These are phyloP conservation scores for Apostasia shenzhenica DNA, from an alignment of 106 monocot species.

Conservation along the genomic window DNA sequence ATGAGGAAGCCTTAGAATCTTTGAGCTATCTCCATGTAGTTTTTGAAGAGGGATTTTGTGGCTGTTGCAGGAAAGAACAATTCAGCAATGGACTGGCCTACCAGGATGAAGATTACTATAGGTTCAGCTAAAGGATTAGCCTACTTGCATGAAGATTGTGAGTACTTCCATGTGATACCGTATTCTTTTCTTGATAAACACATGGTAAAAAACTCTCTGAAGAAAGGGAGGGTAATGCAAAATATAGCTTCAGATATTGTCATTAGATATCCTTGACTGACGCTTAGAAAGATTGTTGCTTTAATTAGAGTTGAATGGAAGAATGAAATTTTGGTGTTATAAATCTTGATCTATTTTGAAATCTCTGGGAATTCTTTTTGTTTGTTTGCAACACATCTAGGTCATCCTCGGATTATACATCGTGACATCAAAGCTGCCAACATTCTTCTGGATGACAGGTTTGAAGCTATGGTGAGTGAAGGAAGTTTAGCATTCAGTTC, in stretches of 20 bases:
- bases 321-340: too few species aligned
- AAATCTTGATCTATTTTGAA: too few species aligned
- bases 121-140: slow-evolving; percentile 90
- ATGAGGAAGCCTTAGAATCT: not conserved
- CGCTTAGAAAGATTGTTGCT: too few species aligned
- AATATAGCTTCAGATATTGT: too few species aligned
- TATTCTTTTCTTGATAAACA: too few species aligned
- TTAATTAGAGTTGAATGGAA: too few species aligned
- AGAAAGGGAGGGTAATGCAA: too few species aligned
- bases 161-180: slow-evolving; percentile 9
- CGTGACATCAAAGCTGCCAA: slow-evolving; percentile 86
- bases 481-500: too few species aligned
- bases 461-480: slow-evolving; percentile 71
- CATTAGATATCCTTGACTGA: too few species aligned
- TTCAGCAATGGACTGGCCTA: slow-evolving; percentile 64
- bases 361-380: not conserved
- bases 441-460: slow-evolving; percentile 69
- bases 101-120: slow-evolving; percentile 74
- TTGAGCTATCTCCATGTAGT: not conserved
- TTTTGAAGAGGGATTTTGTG: not conserved
- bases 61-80: slow-evolving; percentile 42
- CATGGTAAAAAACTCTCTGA: too few species aligned
- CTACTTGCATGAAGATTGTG: slow-evolving; percentile 94
- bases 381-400: slow-evolving; percentile 18
- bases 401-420: slow-evolving; percentile 84